Evolutionary conservation across 2,329 filamentous ascomycete genomes (phyloP), one percentile per base, ranked within the genome.

Genomic region (Cladosporium sp.): DNA sequence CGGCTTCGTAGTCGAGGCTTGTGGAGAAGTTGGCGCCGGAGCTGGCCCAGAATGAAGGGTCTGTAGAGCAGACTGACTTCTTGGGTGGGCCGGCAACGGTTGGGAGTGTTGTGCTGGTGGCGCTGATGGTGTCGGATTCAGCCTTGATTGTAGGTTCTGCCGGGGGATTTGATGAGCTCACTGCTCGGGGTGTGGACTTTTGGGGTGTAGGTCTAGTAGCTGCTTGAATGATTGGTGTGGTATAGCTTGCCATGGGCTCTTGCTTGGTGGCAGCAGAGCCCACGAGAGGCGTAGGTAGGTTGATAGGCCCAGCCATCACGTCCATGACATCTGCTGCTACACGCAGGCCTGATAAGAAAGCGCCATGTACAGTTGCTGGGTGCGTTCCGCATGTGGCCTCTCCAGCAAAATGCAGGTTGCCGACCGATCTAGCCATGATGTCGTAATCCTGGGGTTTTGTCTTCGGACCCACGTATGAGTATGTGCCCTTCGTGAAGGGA

Each of bases 341-440:
- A 43, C 93, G 84, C 5, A 98, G 76, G 2, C 93, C 94, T 2
- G 93, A 96, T 3, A 98, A 75, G 64, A 97, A 98, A 7, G 93
- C 94, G 5, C 93, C 93, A 59, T 98, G 93, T 0, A 98, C 93
- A 2, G 93, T 98, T 27, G 94, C 93, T 11, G 94, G 93, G 65
- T 98, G 91, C 0, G 90, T 95, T 40, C 88, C 90, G 59, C 88
- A 96, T 1, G 94, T 98, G 53, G 95, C 93, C 69, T 98, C 93
- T 41, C 93, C 93, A 13, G 92, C 93, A 68, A 98, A 98, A 69
- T 92, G 88, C 7, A 98, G 74, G 56, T 94, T 95, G 27, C 89
- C 91, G 27, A 96, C 76, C 1, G 86, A 75, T 42, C 80, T 79
- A 2, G 93, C 89, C 88, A 98, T 95, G 27, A 82, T 75, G 65